Evolutionary conservation across 2,329 filamentous ascomycete species (phyloP).

Genomic region (Cladosporium austrohemisphaericum): DNA sequence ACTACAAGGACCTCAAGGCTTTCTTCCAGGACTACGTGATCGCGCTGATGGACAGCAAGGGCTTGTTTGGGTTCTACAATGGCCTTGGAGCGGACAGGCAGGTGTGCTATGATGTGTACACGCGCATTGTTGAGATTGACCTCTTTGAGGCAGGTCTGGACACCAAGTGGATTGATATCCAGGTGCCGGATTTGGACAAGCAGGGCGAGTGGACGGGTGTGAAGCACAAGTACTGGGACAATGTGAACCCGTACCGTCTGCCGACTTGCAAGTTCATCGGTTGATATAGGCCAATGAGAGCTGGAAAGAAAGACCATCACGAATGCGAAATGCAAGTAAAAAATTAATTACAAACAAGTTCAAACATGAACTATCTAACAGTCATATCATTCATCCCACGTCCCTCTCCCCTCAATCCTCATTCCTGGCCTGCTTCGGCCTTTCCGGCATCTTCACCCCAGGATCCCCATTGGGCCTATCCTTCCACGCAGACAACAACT

Average conservation of each 20-base stretch:
- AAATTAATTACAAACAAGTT: neutral
- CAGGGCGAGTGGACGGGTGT: conserved; percentile 85
- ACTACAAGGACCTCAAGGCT: conserved; percentile 75
- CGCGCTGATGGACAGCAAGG: conserved; percentile 62
- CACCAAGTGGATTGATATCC: conserved; percentile 76
- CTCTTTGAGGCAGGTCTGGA: conserved; percentile 85
- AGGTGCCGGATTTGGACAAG: conserved; percentile 67
- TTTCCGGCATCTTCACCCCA: conserved; percentile 17
- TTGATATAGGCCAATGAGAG: no score
- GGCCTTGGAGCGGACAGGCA: conserved; percentile 85
- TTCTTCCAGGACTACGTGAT: conserved; percentile 90
- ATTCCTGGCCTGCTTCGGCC: conserved; percentile 22
- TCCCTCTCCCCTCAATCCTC: conserved; percentile 18
- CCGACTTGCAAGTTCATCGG: conserved; percentile 72
- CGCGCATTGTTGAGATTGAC: conserved; percentile 84
- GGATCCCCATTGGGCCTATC: conserved; percentile 18
- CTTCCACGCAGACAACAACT: conserved; percentile 36
- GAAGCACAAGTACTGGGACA: conserved; percentile 80
- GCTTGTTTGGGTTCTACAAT: conserved; percentile 62
- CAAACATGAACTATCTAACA: neutral
- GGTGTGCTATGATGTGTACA: conserved; percentile 95
- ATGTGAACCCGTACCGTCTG: conserved; percentile 68
- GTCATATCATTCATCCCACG: no score
- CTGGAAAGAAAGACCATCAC: no score
- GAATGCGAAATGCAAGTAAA: no score